These are phyloP conservation scores for Pyrenopolyporus hunteri DNA, from an alignment of 495 filamentous ascomycete species.

Conservation along the genomic window DNA sequence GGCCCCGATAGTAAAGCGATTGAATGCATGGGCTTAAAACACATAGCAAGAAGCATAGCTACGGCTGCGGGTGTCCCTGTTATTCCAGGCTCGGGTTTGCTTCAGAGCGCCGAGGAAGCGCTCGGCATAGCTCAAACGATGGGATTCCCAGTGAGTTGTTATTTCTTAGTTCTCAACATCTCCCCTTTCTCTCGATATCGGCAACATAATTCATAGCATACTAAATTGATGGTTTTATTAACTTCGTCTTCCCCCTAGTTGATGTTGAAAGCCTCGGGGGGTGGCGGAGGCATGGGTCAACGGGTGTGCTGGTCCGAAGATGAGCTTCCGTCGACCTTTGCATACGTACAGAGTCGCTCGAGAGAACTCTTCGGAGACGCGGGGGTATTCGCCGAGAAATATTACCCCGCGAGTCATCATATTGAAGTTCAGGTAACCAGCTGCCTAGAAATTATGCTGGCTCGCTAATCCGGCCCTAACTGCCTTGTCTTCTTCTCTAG, in stretches of 20 bases:
- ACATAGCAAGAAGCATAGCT: conserved; percentile 53
- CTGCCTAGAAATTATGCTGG: not conserved
- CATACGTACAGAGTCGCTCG: conserved; percentile 20
- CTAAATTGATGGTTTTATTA: not conserved
- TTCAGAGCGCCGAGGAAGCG: conserved; percentile 15
- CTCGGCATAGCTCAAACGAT: conserved; percentile 3
- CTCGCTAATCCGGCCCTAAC: not conserved
- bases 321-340: conserved; percentile 51
- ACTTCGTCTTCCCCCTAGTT: not conserved
- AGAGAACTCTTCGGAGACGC: conserved; percentile 30
- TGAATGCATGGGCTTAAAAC: conserved; percentile 63
- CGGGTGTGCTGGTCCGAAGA: conserved; percentile 46
- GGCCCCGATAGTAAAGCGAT: conserved; percentile 62
- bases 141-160: conserved; percentile 40
- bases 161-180: too few species aligned
- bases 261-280: conserved; percentile 55
- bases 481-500: not conserved
- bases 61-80: conserved; percentile 26
- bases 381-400: conserved; percentile 50
- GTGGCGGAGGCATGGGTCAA: conserved; percentile 60
- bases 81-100: conserved; percentile 27
- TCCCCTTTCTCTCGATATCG: not conserved
- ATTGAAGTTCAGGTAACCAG: conserved; percentile 59
- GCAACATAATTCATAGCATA: not conserved
- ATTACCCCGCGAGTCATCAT: conserved; percentile 57